phyloP scores from a whole-genome alignment of 306 rosid genomes.

The Hippophae rhamnoides region DNA sequence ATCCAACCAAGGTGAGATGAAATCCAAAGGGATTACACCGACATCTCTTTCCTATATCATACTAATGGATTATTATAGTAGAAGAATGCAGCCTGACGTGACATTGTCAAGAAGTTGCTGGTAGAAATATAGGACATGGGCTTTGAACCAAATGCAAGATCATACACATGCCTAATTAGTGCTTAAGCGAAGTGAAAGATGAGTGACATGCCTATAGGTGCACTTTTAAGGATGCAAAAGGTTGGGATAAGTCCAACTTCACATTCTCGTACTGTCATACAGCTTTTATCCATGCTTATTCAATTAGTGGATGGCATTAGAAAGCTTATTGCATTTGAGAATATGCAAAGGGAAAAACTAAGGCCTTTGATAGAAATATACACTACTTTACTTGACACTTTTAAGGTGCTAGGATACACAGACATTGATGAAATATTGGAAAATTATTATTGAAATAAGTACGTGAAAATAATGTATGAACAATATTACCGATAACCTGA shows the following conservation, averaged over 20 bases:
- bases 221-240: constrained; percentile 78
- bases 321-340: constrained; percentile 69
- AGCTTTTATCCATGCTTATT: constrained; percentile 79
- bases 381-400: constrained; percentile 68
- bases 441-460: not conserved
- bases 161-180: constrained; percentile 70
- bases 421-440: constrained; percentile 75
- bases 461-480: too few relatives aligned
- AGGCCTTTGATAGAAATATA: constrained; percentile 82
- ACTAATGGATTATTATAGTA: constrained; percentile 66
- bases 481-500: too few relatives aligned
- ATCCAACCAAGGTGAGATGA: constrained; percentile 70
- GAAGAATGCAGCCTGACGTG: constrained; percentile 78
- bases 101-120: constrained; percentile 65
- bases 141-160: constrained; percentile 58
- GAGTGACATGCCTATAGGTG: constrained; percentile 83
- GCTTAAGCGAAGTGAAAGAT: constrained; percentile 73
- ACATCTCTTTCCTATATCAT: constrained; percentile 56
- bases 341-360: constrained; percentile 56
- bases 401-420: constrained; percentile 65
- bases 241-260: constrained; percentile 65
- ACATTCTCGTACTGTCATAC: constrained; percentile 75
- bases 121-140: constrained; percentile 72
- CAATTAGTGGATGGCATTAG: constrained; percentile 69
- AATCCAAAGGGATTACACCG: constrained; percentile 59